phyloP scores from a whole-genome alignment of 805 yeast species.

The Barnettozyma wickerhamii region DNA sequence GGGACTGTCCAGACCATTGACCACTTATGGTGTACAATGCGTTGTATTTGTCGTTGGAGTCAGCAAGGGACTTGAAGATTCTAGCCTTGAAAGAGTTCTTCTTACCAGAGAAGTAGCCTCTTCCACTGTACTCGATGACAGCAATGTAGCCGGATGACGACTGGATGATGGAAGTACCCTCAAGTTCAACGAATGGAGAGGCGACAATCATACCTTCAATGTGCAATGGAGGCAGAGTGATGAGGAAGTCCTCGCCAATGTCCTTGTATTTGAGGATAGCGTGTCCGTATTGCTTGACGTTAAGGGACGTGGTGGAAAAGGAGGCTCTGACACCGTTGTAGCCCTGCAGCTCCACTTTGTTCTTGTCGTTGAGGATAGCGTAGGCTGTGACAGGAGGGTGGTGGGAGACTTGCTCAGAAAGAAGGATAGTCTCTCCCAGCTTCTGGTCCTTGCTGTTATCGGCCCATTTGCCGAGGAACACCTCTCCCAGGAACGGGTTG shows the following conservation, averaged over 20 bases:
- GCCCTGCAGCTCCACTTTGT: conserved; percentile 73
- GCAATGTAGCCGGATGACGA: conserved; percentile 73
- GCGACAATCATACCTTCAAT: conserved; percentile 91
- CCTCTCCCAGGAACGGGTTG: conserved; percentile 94
- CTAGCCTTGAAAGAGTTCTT: conserved; percentile 90
- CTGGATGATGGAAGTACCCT: conserved; percentile 82
- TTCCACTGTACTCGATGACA: conserved; percentile 76
- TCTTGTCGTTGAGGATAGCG: conserved; percentile 67
- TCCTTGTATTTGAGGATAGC: conserved; percentile 66
- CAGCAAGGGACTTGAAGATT: conserved; percentile 49
- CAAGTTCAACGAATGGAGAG: conserved; percentile 91
- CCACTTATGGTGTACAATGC: conserved; percentile 80
- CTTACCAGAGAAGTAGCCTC: conserved; percentile 94
- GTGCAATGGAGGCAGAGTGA: conserved; percentile 93
- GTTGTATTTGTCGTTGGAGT: conserved; percentile 50
- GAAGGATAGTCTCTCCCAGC: conserved; percentile 71
- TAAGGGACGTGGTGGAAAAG: conserved; percentile 71
- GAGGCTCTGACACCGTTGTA: conserved; percentile 86
- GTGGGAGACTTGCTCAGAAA: conserved; percentile 93
- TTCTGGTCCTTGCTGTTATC: conserved; percentile 43
- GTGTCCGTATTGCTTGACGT: conserved; percentile 91
- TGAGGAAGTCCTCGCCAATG: conserved; percentile 61
- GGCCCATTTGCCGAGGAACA: conserved; percentile 86
- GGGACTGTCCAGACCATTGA: conserved; percentile 85
- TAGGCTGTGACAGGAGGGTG: conserved; percentile 99